A percentile compares a stretch with the other conserved stretches of the same genome.
phyloP scores from a whole-genome alignment of 192 early-diverging fungal species.

The Kickxella alabastrina region DNA sequence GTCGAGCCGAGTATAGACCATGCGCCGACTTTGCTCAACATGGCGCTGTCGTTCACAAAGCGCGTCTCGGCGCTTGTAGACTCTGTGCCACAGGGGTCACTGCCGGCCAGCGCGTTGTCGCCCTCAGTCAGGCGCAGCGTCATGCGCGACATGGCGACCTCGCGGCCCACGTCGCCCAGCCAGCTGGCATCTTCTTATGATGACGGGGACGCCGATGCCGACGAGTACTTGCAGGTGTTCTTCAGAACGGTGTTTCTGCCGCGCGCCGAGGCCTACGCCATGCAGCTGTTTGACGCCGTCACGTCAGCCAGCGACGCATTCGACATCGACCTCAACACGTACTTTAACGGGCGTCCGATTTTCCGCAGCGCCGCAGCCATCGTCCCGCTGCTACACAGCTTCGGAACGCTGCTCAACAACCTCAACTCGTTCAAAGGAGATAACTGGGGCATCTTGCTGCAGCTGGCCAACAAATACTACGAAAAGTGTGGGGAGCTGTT shows the following conservation, averaged over 20 bases:
- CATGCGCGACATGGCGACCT: slow-evolving; percentile 26
- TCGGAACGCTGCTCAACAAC: slow-evolving; percentile 40
- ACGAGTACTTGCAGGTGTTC: slow-evolving; percentile 62
- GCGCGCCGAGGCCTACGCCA: slow-evolving; percentile 76
- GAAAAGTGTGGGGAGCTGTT: slow-evolving; percentile 41
- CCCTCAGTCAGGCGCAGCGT: slow-evolving; percentile 47
- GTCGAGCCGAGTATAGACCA: slow-evolving; percentile 49
- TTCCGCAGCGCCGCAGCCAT: slow-evolving; percentile 47
- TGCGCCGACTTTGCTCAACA: slow-evolving; percentile 44
- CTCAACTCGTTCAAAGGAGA: slow-evolving; percentile 41
- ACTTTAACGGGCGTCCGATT: slow-evolving; percentile 44
- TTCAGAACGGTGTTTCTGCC: slow-evolving; percentile 68
- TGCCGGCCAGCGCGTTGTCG: slow-evolving; percentile 15
- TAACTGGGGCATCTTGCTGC: slow-evolving; percentile 43
- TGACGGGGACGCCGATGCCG: slow-evolving; percentile 33
- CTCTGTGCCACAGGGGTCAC: slow-evolving; percentile 3
- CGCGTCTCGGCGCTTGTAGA: slow-evolving; percentile 29
- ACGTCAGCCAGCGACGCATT: slow-evolving; percentile 40
- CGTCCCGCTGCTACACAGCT: slow-evolving; percentile 36
- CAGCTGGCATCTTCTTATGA: slow-evolving; percentile 13
- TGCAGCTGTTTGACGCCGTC: slow-evolving; percentile 53
- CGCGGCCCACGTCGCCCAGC: slow-evolving; percentile 11
- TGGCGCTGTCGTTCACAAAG: slow-evolving; percentile 46
- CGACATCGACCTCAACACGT: slow-evolving; percentile 29
- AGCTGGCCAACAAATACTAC: slow-evolving; percentile 43